phyloP scores from a whole-genome alignment of 73 alveolate species.

The Symbiodinium pilosum region DNA sequence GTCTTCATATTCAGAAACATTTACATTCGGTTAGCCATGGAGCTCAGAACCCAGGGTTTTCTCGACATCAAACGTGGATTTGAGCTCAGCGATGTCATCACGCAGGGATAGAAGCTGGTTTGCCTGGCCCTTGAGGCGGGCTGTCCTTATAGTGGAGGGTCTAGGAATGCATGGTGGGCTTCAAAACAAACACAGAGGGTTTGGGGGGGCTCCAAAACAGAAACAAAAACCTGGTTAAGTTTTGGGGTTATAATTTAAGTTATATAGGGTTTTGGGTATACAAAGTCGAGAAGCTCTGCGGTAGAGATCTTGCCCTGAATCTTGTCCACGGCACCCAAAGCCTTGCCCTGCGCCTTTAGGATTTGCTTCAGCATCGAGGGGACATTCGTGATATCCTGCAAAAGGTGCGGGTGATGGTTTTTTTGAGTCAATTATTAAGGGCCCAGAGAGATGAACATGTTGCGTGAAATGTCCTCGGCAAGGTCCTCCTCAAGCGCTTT shows the following conservation, averaged over 20 bases:
- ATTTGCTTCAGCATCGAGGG: neutral
- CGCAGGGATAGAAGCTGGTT: neutral
- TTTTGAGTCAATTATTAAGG: neutral
- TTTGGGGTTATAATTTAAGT: too few species aligned
- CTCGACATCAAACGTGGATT: neutral
- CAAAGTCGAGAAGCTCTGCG: too few species aligned
- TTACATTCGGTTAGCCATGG: too few species aligned
- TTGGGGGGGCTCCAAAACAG: too few species aligned
- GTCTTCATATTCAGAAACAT: neutral
- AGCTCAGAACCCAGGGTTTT: neutral
- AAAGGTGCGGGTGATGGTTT: neutral
- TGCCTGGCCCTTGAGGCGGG: neutral
- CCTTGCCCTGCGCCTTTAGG: neutral
- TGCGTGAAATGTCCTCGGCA: too few species aligned
- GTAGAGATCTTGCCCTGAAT: neutral
- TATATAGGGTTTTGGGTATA: too few species aligned
- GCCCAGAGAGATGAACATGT: too few species aligned
- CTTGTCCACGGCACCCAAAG: neutral
- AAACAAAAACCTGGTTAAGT: too few species aligned
- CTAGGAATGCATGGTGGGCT: neutral
- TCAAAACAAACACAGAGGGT: too few species aligned
- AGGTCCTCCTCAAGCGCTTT: too few species aligned
- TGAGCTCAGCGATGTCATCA: neutral
- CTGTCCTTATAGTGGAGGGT: neutral
- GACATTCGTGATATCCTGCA: neutral